Conservation (phyloP, 352 stramenopile species). For the Pythium brachiatum region DNA sequence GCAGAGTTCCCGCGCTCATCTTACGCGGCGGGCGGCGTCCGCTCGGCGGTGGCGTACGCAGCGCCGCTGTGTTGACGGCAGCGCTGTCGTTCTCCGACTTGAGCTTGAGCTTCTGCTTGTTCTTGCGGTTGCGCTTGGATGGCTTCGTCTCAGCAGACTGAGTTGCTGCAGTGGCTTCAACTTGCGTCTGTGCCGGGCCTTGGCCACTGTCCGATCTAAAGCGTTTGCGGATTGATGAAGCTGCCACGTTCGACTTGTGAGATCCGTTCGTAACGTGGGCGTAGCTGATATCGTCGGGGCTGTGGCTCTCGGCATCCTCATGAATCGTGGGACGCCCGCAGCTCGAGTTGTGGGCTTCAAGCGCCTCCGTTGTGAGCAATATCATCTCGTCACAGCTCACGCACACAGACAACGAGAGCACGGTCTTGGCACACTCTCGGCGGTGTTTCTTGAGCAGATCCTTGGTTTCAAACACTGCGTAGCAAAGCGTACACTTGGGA, state of each 20-base stretch:
- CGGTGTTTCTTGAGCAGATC: constrained; percentile 47
- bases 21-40: constrained; percentile 34
- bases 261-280: constrained; percentile 6
- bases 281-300: constrained; percentile 19
- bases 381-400: constrained; percentile 43
- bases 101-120: constrained; percentile 18
- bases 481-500: constrained; percentile 59
- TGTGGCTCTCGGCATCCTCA: constrained; percentile 11
- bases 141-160: not conserved
- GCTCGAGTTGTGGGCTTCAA: constrained; percentile 41
- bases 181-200: not conserved
- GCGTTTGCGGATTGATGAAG: not conserved
- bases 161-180: not conserved
- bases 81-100: constrained; percentile 3
- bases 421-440: constrained; percentile 36
- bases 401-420: constrained; percentile 44
- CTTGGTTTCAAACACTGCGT: constrained; percentile 34
- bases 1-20: constrained; percentile 65
- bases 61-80: not conserved
- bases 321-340: constrained; percentile 30
- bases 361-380: constrained; percentile 36
- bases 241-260: not conserved
- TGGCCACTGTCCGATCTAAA: not conserved
- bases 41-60: constrained; percentile 1
- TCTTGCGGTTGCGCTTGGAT: constrained; percentile 13